Base-by-base conservation (phyloP, 352 stramenopile species). In the Pythium dissotocum region DNA sequence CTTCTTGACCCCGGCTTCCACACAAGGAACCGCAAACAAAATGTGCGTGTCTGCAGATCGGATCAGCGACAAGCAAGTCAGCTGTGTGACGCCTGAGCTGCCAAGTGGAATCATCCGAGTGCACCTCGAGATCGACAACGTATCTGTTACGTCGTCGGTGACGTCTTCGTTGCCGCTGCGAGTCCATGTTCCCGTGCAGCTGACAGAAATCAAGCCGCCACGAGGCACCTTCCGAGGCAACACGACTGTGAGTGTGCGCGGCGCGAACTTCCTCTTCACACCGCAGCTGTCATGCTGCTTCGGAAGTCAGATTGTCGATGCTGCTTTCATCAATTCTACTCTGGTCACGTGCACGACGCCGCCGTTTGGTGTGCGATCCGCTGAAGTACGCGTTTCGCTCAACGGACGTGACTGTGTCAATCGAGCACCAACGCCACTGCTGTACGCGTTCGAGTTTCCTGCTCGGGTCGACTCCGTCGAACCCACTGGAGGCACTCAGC, bases 251-350 rank as follows among this genome's bases (percentile, higher is more conserved):
- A 54, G 38, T 13, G 67, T 95, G 10, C 14, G 67, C 26, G 87
- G 87, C 1, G 77, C 62, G 52, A 77, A 85, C 32, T 91, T 93
- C 52, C 18, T 77, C 12, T 72, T 84, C 12, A 87, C 82, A 1
- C 76, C 72, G 3, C 46, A 77, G 13, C 62, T 96, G 0, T 75
- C 79, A 6, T 97, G 89, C 51, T 89, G 84, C 44, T 95, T 97
- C 71, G 76, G 73, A 30, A 65, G 73, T 13, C 53, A 69, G n/a
- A 67, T 56, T 0, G 78, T 90, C 6, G 68, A 74, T 52, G 87
- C 85, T 30, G 79, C 76, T 1, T 92, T 91, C 61, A 69, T 88
- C 18, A 96, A 94, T 36, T 62, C 77, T 1, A 86, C 87, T 48
- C 13, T 73, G 28, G 54, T 95, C 4, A 68, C 79, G 32, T 96